phyloP scores from a whole-genome alignment of 371 early-diverging fungal genomes.

The Phascolomyces articulosus region DNA sequence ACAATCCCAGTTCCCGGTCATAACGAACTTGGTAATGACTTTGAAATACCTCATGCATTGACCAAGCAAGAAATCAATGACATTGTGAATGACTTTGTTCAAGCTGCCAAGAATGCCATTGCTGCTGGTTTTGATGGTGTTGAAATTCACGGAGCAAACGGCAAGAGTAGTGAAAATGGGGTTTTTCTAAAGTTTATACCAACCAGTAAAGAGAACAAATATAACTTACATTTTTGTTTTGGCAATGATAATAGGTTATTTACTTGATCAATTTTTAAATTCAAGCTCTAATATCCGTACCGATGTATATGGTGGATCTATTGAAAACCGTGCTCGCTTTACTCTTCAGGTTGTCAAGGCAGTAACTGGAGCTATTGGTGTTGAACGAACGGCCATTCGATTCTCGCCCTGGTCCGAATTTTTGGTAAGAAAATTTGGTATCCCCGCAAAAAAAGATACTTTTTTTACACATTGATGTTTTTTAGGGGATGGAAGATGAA shows the following conservation, averaged over 20 bases:
- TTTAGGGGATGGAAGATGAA: slow-evolving; percentile 32
- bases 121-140: slow-evolving; percentile 68
- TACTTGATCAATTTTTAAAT: slow-evolving; percentile 52
- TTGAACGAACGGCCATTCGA: slow-evolving; percentile 19
- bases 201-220: too few relatives aligned
- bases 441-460: not conserved
- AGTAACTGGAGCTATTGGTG: slow-evolving; percentile 21
- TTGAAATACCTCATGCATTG: slow-evolving; percentile 22
- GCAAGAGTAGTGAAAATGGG: too few relatives aligned
- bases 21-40: slow-evolving; percentile 39
- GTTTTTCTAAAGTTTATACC: too few relatives aligned
- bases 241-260: slow-evolving; percentile 33
- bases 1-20: slow-evolving; percentile 19
- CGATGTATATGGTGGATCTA: slow-evolving; percentile 62
- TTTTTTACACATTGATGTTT: too few relatives aligned
- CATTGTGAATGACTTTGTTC: slow-evolving; percentile 39
- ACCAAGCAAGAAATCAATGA: slow-evolving; percentile 43
- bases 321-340: slow-evolving; percentile 58
- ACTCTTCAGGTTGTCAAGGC: slow-evolving; percentile 43
- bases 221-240: too few relatives aligned
- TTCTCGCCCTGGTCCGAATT: slow-evolving; percentile 24
- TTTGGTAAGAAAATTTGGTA: slow-evolving; percentile 4
- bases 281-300: slow-evolving; percentile 53
- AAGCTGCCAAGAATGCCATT: slow-evolving; percentile 43
- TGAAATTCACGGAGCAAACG: slow-evolving; percentile 73